These are phyloP conservation scores for Trametes sp. DNA, from an alignment of 1,284 basidiomycete species.

Conservation along the genomic window DNA sequence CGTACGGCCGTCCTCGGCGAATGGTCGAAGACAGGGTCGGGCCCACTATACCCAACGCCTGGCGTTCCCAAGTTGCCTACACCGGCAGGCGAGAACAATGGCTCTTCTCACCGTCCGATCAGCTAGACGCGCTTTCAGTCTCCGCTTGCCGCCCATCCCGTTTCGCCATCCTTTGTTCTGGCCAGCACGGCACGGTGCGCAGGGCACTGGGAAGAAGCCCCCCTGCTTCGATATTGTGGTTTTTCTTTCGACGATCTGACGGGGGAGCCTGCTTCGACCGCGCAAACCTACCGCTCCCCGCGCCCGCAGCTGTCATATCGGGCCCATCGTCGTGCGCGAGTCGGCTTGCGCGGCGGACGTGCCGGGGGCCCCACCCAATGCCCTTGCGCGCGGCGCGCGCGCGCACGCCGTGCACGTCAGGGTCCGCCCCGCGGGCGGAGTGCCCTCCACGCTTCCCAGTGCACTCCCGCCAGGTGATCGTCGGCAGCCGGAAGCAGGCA, in stretches of 20 bases:
- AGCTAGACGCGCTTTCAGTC: background rate
- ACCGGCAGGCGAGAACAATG: slow-evolving; percentile 25
- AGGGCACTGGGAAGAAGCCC: slow-evolving; percentile 11
- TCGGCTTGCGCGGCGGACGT: background rate
- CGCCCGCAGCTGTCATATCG: slow-evolving; percentile 12
- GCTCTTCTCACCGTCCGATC: background rate
- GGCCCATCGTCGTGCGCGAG: slow-evolving; percentile 16
- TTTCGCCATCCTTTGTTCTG: slow-evolving; percentile 21
- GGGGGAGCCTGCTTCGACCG: background rate
- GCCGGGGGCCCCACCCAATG: background rate
- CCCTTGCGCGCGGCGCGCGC: slow-evolving; percentile 4
- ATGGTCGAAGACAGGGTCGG: slow-evolving; percentile 7
- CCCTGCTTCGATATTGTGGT: background rate
- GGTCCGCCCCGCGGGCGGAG: slow-evolving; percentile 2
- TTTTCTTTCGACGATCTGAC: background rate
- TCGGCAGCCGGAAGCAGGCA: slow-evolving; percentile 1
- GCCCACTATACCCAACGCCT: slow-evolving; percentile 12
- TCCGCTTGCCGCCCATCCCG: slow-evolving; percentile 16
- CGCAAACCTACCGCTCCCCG: slow-evolving; percentile 16
- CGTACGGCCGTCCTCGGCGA: background rate
- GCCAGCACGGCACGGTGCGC: background rate
- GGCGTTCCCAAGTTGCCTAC: slow-evolving; percentile 8
- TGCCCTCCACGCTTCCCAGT: background rate
- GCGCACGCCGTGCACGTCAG: background rate
- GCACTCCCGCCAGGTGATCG: background rate